A percentile compares a stretch with the other conserved stretches of the same genome.
Evolutionary conservation across 2,329 filamentous ascomycete genomes (phyloP).

Genomic region (Zymoseptoria brevis): DNA sequence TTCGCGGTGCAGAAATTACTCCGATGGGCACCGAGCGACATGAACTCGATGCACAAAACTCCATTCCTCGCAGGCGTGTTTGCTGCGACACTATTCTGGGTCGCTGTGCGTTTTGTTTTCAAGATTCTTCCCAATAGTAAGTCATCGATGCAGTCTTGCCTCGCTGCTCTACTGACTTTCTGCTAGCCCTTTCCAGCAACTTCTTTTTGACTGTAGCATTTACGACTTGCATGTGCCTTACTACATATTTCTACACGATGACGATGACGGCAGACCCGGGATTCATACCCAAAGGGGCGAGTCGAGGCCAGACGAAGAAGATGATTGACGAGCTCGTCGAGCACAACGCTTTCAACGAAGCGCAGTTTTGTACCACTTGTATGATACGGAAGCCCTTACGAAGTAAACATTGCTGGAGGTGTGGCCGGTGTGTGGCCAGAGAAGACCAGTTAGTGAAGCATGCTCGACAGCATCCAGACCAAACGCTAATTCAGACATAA

Average conservation of each 20-base stretch:
- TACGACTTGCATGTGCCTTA: slow-evolving; percentile 54
- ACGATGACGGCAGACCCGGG: slow-evolving; percentile 87
- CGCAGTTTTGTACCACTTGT: slow-evolving; percentile 87
- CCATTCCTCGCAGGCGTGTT: slow-evolving; percentile 94
- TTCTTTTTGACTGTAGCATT: slow-evolving; percentile 77
- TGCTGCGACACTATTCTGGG: slow-evolving; percentile 73
- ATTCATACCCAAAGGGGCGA: slow-evolving; percentile 82
- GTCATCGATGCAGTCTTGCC: neutral
- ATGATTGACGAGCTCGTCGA: slow-evolving; percentile 81
- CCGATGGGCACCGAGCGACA: slow-evolving; percentile 75
- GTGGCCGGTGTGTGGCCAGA: slow-evolving; percentile 86
- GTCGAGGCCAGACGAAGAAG: slow-evolving; percentile 80
- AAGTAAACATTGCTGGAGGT: slow-evolving; percentile 92
- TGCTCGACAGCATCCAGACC: neutral
- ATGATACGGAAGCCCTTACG: slow-evolving; percentile 89
- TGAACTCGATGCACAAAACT: slow-evolving; percentile 84
- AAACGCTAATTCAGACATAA: slow-evolving; percentile 3
- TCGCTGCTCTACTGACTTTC: slow-evolving; percentile 18
- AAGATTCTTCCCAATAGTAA: slow-evolving; percentile 62
- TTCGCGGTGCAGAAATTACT: slow-evolving; percentile 70
- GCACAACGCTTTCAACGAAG: slow-evolving; percentile 83
- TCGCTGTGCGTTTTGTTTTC: slow-evolving; percentile 67
- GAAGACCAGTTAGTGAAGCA: slow-evolving; percentile 74
- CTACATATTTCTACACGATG: slow-evolving; percentile 76
- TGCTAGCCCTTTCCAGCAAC: slow-evolving; percentile 54